phyloP scores from a whole-genome alignment of 2,329 filamentous ascomycete genomes.

The Trichoderma lentiforme region DNA sequence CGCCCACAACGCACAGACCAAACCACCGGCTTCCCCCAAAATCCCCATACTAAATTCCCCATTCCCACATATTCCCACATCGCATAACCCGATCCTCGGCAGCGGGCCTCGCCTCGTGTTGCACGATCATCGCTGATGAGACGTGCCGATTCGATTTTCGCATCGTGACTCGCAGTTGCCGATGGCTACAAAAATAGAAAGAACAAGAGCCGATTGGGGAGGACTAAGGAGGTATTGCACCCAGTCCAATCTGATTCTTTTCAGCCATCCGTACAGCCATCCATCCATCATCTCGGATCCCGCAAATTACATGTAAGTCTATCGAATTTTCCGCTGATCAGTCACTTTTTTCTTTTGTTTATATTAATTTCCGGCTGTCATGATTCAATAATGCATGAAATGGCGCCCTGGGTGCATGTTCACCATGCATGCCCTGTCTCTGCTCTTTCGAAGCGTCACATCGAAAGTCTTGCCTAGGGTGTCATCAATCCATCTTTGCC shows the following conservation, averaged over 20 bases:
- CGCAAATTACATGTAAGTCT: neutral
- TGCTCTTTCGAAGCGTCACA: neutral
- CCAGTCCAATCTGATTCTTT: neutral
- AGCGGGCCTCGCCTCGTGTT: neutral
- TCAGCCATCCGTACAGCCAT: neutral
- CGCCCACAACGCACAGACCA: neutral
- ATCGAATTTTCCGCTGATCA: neutral
- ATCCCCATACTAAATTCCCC: neutral
- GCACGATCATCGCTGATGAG: neutral
- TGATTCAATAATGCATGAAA: neutral
- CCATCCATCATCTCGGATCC: neutral
- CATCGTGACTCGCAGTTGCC: neutral
- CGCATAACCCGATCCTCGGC: neutral
- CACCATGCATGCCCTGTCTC: neutral
- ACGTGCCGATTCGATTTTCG: neutral
- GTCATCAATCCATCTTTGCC: neutral
- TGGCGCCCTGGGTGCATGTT: neutral
- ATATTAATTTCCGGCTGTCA: neutral
- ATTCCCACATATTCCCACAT: slow-evolving; percentile 6
- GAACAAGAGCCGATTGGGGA: too few species aligned
- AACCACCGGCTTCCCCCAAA: neutral
- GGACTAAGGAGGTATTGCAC: neutral
- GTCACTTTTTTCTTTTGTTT: neutral
- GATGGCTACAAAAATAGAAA: neutral
- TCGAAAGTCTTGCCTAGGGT: neutral